These are phyloP conservation scores for Uronychia setigera DNA, from an alignment of 73 alveolate genomes.

Conservation along the genomic window DNA sequence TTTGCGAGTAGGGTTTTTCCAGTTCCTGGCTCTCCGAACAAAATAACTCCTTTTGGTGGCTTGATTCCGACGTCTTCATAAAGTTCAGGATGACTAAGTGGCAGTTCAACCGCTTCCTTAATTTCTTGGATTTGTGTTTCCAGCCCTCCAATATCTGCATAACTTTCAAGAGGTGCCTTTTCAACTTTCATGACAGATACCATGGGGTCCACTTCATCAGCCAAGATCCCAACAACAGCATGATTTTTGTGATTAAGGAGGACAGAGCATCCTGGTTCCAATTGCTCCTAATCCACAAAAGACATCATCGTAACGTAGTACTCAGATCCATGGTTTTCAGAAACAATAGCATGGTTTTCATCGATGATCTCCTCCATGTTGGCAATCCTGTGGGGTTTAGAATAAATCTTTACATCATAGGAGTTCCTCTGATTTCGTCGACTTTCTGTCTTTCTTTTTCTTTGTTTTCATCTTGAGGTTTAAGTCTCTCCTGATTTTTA, in stretches of 20 bases:
- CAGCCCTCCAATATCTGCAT: conserved; percentile 99
- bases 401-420: conserved; percentile 63
- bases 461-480: conserved; percentile 89
- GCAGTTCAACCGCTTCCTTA: conserved; percentile 96
- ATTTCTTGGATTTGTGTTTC: conserved; percentile 92
- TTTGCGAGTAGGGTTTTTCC: conserved; percentile 99
- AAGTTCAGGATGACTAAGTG: conserved; percentile 99
- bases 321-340: conserved; percentile 95
- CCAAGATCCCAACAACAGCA: conserved; percentile 97
- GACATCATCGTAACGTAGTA: conserved; percentile 96
- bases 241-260: conserved; percentile 89
- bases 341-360: conserved; percentile 96
- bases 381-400: conserved; percentile 78
- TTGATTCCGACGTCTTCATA: conserved; percentile 99
- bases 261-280: conserved; percentile 98
- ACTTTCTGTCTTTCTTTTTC: conserved; percentile 92
- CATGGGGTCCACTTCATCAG: conserved; percentile 99
- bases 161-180: conserved; percentile 98
- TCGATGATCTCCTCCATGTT: conserved; percentile 97
- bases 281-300: conserved; percentile 97
- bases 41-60: conserved; percentile 98
- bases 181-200: conserved; percentile 98
- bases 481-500: conserved; percentile 89
- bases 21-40: conserved; percentile 99
- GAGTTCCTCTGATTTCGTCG: conserved; percentile 97